These are phyloP conservation scores for Ilyonectria mors-panacis DNA, from an alignment of 2,329 filamentous ascomycete species.

Conservation along the genomic window DNA sequence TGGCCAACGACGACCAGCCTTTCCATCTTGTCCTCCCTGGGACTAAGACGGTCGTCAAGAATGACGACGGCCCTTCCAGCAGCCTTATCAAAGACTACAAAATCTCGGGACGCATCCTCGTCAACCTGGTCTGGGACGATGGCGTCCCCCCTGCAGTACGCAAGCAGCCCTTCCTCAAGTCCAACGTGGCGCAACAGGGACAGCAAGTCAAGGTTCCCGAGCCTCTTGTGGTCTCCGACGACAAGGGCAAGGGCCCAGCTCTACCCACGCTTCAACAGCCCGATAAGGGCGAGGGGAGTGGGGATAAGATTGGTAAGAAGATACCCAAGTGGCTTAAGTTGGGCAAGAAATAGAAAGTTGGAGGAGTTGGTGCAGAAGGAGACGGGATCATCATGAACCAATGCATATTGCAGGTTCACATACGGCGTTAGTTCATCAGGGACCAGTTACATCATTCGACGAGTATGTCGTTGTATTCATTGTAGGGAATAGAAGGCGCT, in stretches of 20 bases:
- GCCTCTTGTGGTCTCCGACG: constrained; percentile 59
- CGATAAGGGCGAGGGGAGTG: constrained; percentile 56
- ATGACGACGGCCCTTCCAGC: constrained; percentile 62
- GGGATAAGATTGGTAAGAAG: constrained; percentile 79
- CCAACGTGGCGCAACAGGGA: constrained; percentile 72
- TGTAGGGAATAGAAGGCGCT: constrained; percentile 21
- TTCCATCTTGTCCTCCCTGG: constrained; percentile 81
- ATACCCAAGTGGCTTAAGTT: constrained; percentile 82
- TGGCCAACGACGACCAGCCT: constrained; percentile 73
- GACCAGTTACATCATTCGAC: constrained; percentile 13
- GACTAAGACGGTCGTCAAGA: constrained; percentile 63
- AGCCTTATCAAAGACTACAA: constrained; percentile 81
- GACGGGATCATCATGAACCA: not conserved
- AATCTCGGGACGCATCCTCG: constrained; percentile 78
- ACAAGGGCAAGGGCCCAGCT: constrained; percentile 50
- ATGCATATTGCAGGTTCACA: constrained; percentile 26
- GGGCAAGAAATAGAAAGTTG: constrained; percentile 73
- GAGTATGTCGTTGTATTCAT: not conserved
- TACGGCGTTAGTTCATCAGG: constrained; percentile 33
- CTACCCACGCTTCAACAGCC: constrained; percentile 47
- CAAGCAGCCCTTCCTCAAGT: constrained; percentile 71
- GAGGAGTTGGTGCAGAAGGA: not conserved
- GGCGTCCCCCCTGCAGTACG: constrained; percentile 70
- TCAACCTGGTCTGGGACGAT: constrained; percentile 84
- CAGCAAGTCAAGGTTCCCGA: constrained; percentile 77